These are phyloP conservation scores for Russula earlei DNA, from an alignment of 768 basidiomycete genomes.

Conservation along the genomic window DNA sequence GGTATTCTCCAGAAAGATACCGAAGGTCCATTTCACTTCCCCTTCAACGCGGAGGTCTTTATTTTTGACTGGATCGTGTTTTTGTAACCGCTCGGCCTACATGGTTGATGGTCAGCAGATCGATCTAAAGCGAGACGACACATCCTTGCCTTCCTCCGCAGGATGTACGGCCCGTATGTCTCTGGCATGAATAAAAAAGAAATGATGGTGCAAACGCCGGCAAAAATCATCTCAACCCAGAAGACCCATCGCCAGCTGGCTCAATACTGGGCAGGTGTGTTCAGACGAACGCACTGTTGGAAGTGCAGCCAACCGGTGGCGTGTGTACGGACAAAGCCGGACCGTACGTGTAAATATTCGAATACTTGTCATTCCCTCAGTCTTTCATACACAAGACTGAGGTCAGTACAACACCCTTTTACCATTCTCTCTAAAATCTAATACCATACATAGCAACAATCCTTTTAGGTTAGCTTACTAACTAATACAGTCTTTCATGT, in stretches of 20 bases:
- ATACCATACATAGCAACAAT: too few relatives aligned
- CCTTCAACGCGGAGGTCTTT: slow-evolving; percentile 44
- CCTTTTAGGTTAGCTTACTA: too few relatives aligned
- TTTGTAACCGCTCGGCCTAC: slow-evolving; percentile 39
- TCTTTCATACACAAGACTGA: too few relatives aligned
- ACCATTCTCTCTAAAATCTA: too few relatives aligned
- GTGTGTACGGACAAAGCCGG: too few relatives aligned
- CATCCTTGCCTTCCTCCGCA: neutral
- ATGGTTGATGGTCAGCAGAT: neutral
- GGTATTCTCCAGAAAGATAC: slow-evolving; percentile 43
- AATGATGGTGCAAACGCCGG: neutral
- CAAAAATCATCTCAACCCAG: slow-evolving; percentile 9
- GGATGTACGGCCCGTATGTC: slow-evolving; percentile 1
- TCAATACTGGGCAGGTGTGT: neutral
- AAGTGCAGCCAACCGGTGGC: too few relatives aligned
- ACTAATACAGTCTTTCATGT: too few relatives aligned
- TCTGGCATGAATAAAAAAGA: slow-evolving; percentile 1
- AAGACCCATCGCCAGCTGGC: slow-evolving; percentile 10
- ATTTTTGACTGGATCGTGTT: slow-evolving; percentile 37
- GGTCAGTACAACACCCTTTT: too few relatives aligned
- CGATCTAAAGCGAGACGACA: neutral
- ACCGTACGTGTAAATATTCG: too few relatives aligned
- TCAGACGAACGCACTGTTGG: neutral
- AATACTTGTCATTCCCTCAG: too few relatives aligned
- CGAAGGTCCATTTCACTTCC: slow-evolving; percentile 48